phyloP scores from a whole-genome alignment of 2,329 filamentous ascomycete genomes.

The Arachnomyces sp. region DNA sequence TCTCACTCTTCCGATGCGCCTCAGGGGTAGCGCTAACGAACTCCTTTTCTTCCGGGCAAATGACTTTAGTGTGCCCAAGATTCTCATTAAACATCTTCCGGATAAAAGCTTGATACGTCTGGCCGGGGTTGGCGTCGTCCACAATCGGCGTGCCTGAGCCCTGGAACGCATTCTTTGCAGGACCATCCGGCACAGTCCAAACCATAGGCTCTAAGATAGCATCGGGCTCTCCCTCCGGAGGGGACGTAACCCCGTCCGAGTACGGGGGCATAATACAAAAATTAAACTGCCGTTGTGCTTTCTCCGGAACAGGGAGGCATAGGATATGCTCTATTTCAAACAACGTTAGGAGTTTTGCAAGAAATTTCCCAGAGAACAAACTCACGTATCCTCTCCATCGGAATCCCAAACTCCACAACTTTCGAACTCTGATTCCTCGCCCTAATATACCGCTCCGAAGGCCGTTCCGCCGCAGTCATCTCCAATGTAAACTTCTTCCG shows the following conservation, averaged over 20 bases:
- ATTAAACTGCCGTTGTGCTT: conserved; percentile 55
- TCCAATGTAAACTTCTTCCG: conserved; percentile 58
- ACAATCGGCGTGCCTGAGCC: conserved; percentile 35
- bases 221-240: conserved; percentile 29
- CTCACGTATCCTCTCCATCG: conserved; percentile 43
- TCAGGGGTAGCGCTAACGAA: conserved; percentile 55
- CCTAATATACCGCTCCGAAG: conserved; percentile 32
- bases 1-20: conserved; percentile 55
- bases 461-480: conserved; percentile 34
- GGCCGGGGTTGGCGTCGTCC: conserved; percentile 34
- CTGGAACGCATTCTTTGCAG: conserved; percentile 38
- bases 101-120: conserved; percentile 40
- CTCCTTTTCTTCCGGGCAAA: conserved; percentile 49
- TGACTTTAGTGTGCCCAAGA: conserved; percentile 39
- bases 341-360: too few relatives aligned
- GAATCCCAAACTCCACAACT: conserved; percentile 47
- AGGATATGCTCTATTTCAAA: conserved; percentile 45
- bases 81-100: conserved; percentile 42
- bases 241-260: conserved; percentile 41
- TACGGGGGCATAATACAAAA: conserved; percentile 53
- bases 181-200: conserved; percentile 52
- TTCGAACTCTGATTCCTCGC: conserved; percentile 44
- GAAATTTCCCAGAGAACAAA: conserved; percentile 9
- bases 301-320: conserved; percentile 57
- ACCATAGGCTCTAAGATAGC: conserved; percentile 48